Base-by-base conservation (phyloP, 176 grass and related monocot genomes). In the Raddia distichophylla region DNA sequence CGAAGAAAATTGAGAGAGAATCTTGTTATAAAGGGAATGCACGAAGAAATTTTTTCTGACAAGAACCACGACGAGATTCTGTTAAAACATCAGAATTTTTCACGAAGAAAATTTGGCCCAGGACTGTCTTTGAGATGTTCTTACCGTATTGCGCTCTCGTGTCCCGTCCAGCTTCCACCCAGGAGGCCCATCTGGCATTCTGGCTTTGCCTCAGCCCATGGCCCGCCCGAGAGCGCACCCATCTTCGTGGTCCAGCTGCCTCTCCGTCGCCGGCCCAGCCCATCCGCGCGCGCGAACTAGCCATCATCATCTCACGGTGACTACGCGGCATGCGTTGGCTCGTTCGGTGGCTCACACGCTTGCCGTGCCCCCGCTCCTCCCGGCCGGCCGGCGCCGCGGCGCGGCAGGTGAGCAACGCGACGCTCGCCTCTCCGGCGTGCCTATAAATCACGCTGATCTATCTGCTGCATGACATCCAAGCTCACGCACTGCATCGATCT, bases 301-400 rank as follows among this genome's bases (percentile, higher is more conserved):
- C 19, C 44, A n/a, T 27, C 42, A 60, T 56, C 42, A 60, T 57
- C 42, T 76, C 56, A 43, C 13, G 60, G 60, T 15, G 10, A n/a
- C 8, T 10, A 18, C 71, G 32, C 13, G 56, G 33, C 19, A 43
- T 5, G 40, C 3, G 0, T 15, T 27, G 27, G 27, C 27, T 9
- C 5, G 79, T 86, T 83, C 19, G 75, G 80, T 82, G 50, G 59
- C 67, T 88, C 86, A 88, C 89, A 51, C 82, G 53, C 85, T 74
- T 69, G 77, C 35, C 12, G 76, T 87, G 84, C 48, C 49, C 69
- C 69, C 69, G 35, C 18, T 73, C 35, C 34, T 66, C 60, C 17
- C 68, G 17, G 6, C 55, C 62, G 10, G 56, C 51, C 37, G 6
- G 20, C 69, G 16, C 69, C 45, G 46, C 69, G 15, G 81, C 19